Conservation (phyloP, 2,329 filamentous ascomycete genomes). For the Alternaria burnsii region DNA sequence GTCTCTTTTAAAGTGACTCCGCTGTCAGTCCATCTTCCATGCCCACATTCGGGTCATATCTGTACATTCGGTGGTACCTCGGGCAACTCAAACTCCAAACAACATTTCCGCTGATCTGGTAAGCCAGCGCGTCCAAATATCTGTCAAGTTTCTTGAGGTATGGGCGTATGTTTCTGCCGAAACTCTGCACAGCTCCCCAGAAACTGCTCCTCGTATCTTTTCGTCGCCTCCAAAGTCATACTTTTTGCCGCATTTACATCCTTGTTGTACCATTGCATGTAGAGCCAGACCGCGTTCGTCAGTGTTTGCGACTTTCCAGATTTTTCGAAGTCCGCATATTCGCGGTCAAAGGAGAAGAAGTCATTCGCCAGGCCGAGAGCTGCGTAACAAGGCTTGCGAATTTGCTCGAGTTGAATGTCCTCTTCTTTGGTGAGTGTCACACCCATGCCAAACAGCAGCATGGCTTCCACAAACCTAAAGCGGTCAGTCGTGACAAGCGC, state of each 20-base stretch:
- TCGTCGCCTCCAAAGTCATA: background rate
- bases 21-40: background rate
- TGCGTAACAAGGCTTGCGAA: background rate
- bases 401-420: background rate
- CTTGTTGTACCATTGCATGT: constrained; percentile 5
- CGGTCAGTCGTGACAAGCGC: background rate
- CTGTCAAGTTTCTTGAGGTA: background rate
- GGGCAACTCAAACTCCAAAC: constrained; percentile 9
- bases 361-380: background rate
- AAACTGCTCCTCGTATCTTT: background rate
- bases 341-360: constrained; percentile 8
- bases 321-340: background rate
- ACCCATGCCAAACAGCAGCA: constrained; percentile 10
- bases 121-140: background rate
- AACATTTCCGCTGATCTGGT: background rate
- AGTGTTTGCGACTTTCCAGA: background rate
- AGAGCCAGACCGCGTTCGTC: constrained; percentile 2
- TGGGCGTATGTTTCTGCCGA: background rate
- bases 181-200: background rate
- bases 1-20: background rate
- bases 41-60: constrained; percentile 13
- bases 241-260: background rate
- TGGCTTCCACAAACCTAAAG: background rate
- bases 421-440: constrained; percentile 5
- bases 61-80: constrained; percentile 23